Percentiles rank a stretch among this genome's conserved stretches.
Evolutionary conservation across 1,139 yeast species (phyloP).

Genomic region (Protomyces gravidus): DNA sequence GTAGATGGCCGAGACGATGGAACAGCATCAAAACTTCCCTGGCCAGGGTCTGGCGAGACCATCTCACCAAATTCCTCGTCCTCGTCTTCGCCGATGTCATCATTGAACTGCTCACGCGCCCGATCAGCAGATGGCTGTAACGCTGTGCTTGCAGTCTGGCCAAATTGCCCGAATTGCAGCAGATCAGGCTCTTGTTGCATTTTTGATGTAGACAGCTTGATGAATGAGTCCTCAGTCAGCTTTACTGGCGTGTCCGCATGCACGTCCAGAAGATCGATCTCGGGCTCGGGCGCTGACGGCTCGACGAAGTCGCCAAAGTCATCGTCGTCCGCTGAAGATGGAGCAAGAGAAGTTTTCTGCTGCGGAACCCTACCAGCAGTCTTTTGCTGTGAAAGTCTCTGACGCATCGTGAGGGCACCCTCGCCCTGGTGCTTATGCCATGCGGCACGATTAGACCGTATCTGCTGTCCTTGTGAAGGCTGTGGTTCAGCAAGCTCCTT

Average conservation of each 20-base stretch:
- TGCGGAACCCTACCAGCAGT: background rate
- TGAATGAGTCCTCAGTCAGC: background rate
- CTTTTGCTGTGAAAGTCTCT: background rate
- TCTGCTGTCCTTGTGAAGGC: background rate
- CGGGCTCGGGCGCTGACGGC: background rate
- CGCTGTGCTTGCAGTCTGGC: background rate
- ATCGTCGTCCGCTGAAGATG: background rate
- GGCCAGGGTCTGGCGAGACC: background rate
- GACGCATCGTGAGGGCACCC: background rate
- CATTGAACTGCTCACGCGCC: no score
- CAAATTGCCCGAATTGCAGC: background rate
- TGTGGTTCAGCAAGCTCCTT: background rate
- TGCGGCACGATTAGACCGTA: background rate
- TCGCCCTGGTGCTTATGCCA: conserved; percentile 1
- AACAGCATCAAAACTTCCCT: background rate
- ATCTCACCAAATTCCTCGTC: conserved; percentile 7
- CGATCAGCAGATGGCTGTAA: background rate
- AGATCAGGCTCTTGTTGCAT: background rate
- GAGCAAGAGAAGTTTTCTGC: background rate
- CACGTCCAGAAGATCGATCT: background rate
- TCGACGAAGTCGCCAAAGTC: conserved; percentile 12
- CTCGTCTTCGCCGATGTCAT: background rate
- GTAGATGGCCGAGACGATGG: conserved; percentile 17
- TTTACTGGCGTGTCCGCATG: background rate
- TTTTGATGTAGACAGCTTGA: background rate